Conservation (phyloP, 345 rosid species). For the Noccaea bulbosa region DNA sequence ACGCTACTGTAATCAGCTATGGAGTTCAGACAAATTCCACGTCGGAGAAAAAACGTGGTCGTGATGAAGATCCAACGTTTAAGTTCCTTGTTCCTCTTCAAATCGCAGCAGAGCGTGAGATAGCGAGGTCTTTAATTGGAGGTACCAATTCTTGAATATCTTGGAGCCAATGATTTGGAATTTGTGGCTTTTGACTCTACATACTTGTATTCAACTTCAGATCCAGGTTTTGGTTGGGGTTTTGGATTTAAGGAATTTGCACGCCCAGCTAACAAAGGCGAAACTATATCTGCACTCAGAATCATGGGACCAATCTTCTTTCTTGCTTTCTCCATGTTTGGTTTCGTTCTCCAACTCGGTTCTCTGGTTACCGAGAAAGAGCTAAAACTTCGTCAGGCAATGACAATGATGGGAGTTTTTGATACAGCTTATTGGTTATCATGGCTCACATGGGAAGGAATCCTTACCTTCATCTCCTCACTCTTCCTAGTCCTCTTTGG, state of each 20-base stretch:
- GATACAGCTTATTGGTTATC: slow-evolving; percentile 88
- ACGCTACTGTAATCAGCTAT: slow-evolving; percentile 64
- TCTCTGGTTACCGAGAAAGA: slow-evolving; percentile 77
- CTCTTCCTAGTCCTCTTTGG: slow-evolving; percentile 79
- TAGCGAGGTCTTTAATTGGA: slow-evolving; percentile 78
- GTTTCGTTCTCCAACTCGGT: slow-evolving; percentile 79
- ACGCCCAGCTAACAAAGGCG: slow-evolving; percentile 56
- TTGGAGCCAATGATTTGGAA: background rate
- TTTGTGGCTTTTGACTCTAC: slow-evolving; percentile 16
- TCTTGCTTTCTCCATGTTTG: slow-evolving; percentile 89
- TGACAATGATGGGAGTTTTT: slow-evolving; percentile 82
- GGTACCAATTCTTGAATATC: slow-evolving; percentile 47
- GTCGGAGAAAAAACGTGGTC: slow-evolving; percentile 51
- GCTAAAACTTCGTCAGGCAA: slow-evolving; percentile 93
- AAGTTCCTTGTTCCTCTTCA: slow-evolving; percentile 89
- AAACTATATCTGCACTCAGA: slow-evolving; percentile 45
- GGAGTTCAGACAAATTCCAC: slow-evolving; percentile 89
- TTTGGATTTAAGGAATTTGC: slow-evolving; percentile 82
- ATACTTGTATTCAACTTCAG: slow-evolving; percentile 46
- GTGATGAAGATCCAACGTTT: slow-evolving; percentile 74
- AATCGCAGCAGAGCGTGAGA: slow-evolving; percentile 89
- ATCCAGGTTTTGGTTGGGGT: slow-evolving; percentile 65
- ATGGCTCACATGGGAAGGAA: slow-evolving; percentile 87
- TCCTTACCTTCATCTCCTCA: slow-evolving; percentile 65
- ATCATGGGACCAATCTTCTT: slow-evolving; percentile 72